These are phyloP conservation scores for Decorospora gaudefroyi DNA, from an alignment of 2,329 filamentous ascomycete genomes.

Conservation along the genomic window DNA sequence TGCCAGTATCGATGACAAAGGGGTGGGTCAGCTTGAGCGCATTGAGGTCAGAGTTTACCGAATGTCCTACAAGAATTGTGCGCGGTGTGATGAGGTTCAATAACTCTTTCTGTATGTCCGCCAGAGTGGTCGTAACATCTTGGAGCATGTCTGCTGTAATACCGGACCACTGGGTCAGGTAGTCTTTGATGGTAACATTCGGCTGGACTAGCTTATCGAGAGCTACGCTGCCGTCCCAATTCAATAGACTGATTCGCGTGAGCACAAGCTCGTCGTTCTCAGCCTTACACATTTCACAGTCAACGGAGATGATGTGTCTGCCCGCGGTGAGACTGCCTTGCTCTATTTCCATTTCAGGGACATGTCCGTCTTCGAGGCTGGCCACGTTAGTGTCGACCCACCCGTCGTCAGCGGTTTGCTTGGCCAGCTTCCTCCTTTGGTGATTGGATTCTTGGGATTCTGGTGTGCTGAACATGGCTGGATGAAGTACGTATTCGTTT, in stretches of 20 bases:
- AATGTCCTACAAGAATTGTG: conserved; percentile 78
- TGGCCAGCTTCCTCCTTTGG: conserved; percentile 57
- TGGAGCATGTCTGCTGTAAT: conserved; percentile 86
- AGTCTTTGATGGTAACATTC: conserved; percentile 83
- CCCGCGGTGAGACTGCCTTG: conserved; percentile 83
- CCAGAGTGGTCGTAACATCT: conserved; percentile 78
- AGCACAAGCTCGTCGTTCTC: conserved; percentile 78
- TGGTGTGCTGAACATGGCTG: conserved; percentile 67
- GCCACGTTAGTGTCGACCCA: conserved; percentile 82
- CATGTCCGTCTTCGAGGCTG: conserved; percentile 66
- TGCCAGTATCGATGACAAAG: conserved; percentile 88
- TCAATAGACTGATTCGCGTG: conserved; percentile 83
- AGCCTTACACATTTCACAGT: conserved; percentile 98
- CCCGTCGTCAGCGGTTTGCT: conserved; percentile 61
- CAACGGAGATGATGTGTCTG: conserved; percentile 76
- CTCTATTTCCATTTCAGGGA: conserved; percentile 72
- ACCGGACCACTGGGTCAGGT: conserved; percentile 85
- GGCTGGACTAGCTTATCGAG: conserved; percentile 94
- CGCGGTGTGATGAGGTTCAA: conserved; percentile 71
- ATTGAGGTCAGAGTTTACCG: conserved; percentile 79
- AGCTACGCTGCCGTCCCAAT: conserved; percentile 81
- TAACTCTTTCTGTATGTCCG: conserved; percentile 80
- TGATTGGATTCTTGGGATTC: conserved; percentile 60
- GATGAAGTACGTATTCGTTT: conserved; percentile 84
- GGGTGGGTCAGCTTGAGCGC: conserved; percentile 87